phyloP scores from a whole-genome alignment of 2,329 filamentous ascomycete species.

The Trichocomaceae sp. region DNA sequence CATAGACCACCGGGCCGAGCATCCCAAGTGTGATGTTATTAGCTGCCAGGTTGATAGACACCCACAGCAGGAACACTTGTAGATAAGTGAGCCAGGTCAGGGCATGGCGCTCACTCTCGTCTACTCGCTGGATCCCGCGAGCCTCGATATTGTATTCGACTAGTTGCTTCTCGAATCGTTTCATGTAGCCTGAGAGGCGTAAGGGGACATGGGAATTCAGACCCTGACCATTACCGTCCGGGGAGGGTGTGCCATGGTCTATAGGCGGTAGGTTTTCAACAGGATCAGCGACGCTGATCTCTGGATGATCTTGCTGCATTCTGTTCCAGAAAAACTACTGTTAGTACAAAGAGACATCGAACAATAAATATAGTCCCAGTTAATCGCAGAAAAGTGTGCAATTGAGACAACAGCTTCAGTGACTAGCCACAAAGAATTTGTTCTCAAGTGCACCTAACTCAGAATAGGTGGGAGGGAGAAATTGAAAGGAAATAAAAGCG shows the following conservation, averaged over 20 bases:
- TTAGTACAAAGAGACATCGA: background rate
- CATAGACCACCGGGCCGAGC: conserved; percentile 54
- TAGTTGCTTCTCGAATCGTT: conserved; percentile 34
- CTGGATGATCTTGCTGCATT: conserved; percentile 27
- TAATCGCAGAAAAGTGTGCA: background rate
- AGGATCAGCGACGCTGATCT: conserved; percentile 23
- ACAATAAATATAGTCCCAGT: background rate
- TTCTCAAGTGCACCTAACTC: background rate
- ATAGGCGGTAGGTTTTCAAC: conserved; percentile 17
- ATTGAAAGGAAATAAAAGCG: conserved; percentile 20
- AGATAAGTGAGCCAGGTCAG: conserved; percentile 48
- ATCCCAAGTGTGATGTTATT: conserved; percentile 61
- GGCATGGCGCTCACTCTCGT: conserved; percentile 49
- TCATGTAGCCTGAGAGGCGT: conserved; percentile 26
- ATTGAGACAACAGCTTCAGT: background rate
- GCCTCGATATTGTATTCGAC: conserved; percentile 48
- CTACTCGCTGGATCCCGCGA: conserved; percentile 55
- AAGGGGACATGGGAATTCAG: conserved; percentile 17
- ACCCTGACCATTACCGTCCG: conserved; percentile 2
- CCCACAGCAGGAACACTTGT: conserved; percentile 54
- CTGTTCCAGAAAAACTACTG: conserved; percentile 15
- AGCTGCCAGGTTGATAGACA: conserved; percentile 56
- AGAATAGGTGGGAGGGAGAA: background rate
- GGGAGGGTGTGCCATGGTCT: conserved; percentile 16
- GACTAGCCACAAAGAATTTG: conserved; percentile 18